Evolutionary conservation across 768 basidiomycete genomes (phyloP), one percentile per base, ranked within the genome.

Genomic region (Amanita rubescens): DNA sequence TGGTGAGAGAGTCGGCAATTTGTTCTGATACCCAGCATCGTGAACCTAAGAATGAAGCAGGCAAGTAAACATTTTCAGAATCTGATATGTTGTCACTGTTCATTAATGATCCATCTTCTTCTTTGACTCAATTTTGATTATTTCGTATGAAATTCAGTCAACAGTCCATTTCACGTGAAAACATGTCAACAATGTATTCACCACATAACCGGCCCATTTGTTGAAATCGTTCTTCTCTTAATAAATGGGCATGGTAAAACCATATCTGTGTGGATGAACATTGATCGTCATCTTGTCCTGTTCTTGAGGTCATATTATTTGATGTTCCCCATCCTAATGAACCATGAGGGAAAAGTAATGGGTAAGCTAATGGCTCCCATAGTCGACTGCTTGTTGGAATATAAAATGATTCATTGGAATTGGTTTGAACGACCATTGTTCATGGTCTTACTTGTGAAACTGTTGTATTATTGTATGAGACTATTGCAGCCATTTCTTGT

Each of bases 151-250:
- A 74, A n/a, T 58, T 50, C 5, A 75, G 57, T 0, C 66, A 57
- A 8, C 55, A 41, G 51, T 75, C 72, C 1, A 69, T 47, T 22
- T 68, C 62, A 1, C 67, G 61, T 0, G 62, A 65, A 52, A 67
- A 73, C 73, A 74, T 74, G 44, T 74, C 71, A 27, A 69, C 64
- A 10, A 69, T 17, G 38, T 72, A 72, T 53, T 74, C 66, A 53
- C 63, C 66, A 0, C 61, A 54, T 0, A 75, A 55, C 0, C 68
- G 60, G 0, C 71, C 69, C 57, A 73, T 74, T 0, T 68, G 63
- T 1, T 24, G 27, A 44, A 74, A 74, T 0, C 69, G 58, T 1
- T 51, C 46, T 27, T 72, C 67, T 0, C 62, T 51, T 1, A 74
- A 17, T 17, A 42, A 22, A 9, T 17, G 10, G 39, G 9, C 9